These are phyloP conservation scores for Oxytropis ochrocephala DNA, from an alignment of 306 rosid genomes.

Conservation along the genomic window DNA sequence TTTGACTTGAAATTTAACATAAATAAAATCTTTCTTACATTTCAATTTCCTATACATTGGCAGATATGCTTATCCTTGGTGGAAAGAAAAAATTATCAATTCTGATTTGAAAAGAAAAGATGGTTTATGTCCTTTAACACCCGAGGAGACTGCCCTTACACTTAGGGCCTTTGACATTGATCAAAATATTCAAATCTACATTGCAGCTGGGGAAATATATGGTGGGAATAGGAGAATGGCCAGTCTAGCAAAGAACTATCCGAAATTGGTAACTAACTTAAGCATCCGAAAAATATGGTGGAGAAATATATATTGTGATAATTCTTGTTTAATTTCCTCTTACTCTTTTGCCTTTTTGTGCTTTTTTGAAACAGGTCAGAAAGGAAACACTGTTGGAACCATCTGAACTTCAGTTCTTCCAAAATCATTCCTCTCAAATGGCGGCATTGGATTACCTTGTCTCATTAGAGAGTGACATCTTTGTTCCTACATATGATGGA, in stretches of 20 bases:
- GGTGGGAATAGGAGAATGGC: constrained; percentile 72
- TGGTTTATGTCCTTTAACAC: constrained; percentile 91
- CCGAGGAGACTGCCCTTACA: constrained; percentile 87
- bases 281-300: too few relatives aligned
- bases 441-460: constrained; percentile 92
- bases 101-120: constrained; percentile 88
- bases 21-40: background rate
- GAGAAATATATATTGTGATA: too few relatives aligned
- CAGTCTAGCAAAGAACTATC: constrained; percentile 55
- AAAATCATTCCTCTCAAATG: constrained; percentile 94
- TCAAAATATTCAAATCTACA: constrained; percentile 71
- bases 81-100: constrained; percentile 85
- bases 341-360: constrained; percentile 2
- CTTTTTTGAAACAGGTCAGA: constrained; percentile 59
- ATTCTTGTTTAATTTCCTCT: constrained; percentile 2
- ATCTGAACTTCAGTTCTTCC: constrained; percentile 75
- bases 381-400: constrained; percentile 81
- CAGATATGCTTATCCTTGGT: constrained; percentile 88
- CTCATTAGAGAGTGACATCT: constrained; percentile 83
- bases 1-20: background rate
- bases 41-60: background rate
- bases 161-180: constrained; percentile 77
- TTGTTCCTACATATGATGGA: constrained; percentile 91
- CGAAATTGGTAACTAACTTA: constrained; percentile 57
- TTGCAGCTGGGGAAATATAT: constrained; percentile 63